Percentiles rank a stretch among this genome's conserved stretches.
Evolutionary conservation across 331 rosid genomes (phyloP).

Genomic region (Malus hybrid): DNA sequence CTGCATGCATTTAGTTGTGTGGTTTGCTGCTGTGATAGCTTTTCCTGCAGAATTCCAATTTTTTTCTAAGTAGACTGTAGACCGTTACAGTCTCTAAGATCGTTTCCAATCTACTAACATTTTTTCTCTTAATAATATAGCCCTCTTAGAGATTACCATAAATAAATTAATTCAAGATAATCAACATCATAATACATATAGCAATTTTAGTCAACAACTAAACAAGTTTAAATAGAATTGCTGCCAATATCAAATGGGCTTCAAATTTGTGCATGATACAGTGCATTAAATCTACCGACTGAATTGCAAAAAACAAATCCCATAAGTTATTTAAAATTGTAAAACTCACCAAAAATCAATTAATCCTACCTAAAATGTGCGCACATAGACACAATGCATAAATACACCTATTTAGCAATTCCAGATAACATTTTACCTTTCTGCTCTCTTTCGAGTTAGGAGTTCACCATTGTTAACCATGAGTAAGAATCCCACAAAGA

Average conservation of each 20-base stretch:
- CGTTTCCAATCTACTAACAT: neutral
- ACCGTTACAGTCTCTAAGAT: neutral
- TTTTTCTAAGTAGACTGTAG: neutral
- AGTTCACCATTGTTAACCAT: constrained; percentile 24
- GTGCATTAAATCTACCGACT: neutral
- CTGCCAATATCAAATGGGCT: neutral
- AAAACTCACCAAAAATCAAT: neutral
- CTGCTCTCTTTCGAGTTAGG: neutral
- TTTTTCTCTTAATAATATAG: too few relatives aligned
- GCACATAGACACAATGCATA: neutral
- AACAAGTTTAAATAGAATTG: neutral
- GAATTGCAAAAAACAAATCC: neutral
- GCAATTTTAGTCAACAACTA: too few relatives aligned
- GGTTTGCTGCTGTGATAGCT: neutral
- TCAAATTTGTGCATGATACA: neutral
- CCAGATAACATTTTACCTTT: neutral
- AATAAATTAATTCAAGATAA: too few relatives aligned
- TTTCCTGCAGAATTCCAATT: neutral
- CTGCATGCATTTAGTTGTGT: neutral
- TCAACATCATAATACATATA: too few relatives aligned
- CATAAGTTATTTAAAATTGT: neutral
- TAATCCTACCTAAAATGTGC: neutral
- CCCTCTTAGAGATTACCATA: neutral
- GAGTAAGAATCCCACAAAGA: constrained; percentile 44
- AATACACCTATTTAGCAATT: neutral